Base-by-base conservation (phyloP, 495 filamentous ascomycete species). In the Neurospora sp. region DNA sequence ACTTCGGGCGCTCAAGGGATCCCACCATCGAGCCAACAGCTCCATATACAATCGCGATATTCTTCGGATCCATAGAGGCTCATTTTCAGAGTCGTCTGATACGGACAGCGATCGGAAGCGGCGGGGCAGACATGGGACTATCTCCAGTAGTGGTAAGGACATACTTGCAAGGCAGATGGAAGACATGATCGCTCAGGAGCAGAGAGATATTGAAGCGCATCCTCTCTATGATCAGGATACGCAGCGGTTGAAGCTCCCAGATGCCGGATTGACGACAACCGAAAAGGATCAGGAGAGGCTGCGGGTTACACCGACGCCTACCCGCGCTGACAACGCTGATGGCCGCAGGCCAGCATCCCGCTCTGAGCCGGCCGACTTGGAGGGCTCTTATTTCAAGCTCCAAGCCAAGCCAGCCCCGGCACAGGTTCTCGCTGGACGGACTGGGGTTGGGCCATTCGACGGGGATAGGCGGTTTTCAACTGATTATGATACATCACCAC, bases 81-180 rank as follows among this genome's bases (percentile, higher is more conserved):
- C 84, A 2, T 22, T 80, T 7, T 85, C 84, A 9, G 84, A 86
- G 61, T 83, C 80, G 9, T 86, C 84, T 4, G 84, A 83, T 53
- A 85, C 82, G 8, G 84, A 86, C 70, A 83, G 73, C 35, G 84
- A 85, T 59, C 77, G 80, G 10, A 78, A 78, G 38, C 79, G 79
- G 68, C 78, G 83, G 53, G 75, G 42, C 20, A 81, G 83, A 40
- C 77, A 61, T 17, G 79, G 78, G 22, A 84, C 79, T 10, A 80
- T 83, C 20, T 81, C 74, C 68, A 76, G 82, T 73, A 77, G 74
- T 59, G 80, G 86, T 41, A 87, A 81, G 72, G 87, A 87, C 39
- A 83, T 90, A 16, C 80, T 93, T 8, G 89, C 89, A 71, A 90
- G 88, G 75, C 90, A 91, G 73, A 90, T 93, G 88, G 83, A 86